phyloP scores from a whole-genome alignment of 306 rosid genomes.

The Cercis canadensis region DNA sequence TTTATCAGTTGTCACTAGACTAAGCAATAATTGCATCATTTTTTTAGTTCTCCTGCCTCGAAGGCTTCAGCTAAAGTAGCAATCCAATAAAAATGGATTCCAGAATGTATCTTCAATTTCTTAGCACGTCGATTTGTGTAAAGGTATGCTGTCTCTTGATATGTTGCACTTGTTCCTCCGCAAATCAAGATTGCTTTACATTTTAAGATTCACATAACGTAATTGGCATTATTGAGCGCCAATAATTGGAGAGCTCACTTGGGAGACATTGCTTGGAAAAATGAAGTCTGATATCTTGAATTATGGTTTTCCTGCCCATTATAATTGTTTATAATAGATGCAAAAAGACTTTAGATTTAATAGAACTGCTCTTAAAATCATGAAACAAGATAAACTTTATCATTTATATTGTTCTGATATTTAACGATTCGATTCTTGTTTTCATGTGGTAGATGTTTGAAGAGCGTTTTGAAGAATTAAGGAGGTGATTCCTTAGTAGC shows the following conservation, averaged over 20 bases:
- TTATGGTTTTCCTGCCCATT: background rate
- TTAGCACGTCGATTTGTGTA: slow-evolving; percentile 23
- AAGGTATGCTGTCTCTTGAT: slow-evolving; percentile 43
- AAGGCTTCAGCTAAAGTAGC: slow-evolving; percentile 44
- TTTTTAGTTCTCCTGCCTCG: slow-evolving; percentile 68
- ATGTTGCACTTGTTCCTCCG: background rate
- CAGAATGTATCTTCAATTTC: slow-evolving; percentile 38
- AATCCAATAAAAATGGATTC: slow-evolving; percentile 23
- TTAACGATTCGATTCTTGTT: background rate
- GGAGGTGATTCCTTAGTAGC: slow-evolving; percentile 24
- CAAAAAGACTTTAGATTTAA: no score
- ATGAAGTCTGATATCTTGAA: background rate
- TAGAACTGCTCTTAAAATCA: background rate
- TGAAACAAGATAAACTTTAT: no score
- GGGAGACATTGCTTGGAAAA: background rate
- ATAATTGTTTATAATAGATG: background rate
- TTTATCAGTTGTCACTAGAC: slow-evolving; percentile 23
- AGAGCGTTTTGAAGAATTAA: slow-evolving; percentile 25
- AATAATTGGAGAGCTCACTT: slow-evolving; percentile 14
- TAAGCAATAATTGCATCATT: slow-evolving; percentile 30
- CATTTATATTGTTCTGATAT: background rate
- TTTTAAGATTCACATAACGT: slow-evolving; percentile 13
- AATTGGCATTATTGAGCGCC: slow-evolving; percentile 13
- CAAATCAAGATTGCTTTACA: slow-evolving; percentile 16
- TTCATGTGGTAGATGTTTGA: slow-evolving; percentile 43